phyloP scores from a whole-genome alignment of 768 basidiomycete genomes.

The Pulveroboletus sp. region DNA sequence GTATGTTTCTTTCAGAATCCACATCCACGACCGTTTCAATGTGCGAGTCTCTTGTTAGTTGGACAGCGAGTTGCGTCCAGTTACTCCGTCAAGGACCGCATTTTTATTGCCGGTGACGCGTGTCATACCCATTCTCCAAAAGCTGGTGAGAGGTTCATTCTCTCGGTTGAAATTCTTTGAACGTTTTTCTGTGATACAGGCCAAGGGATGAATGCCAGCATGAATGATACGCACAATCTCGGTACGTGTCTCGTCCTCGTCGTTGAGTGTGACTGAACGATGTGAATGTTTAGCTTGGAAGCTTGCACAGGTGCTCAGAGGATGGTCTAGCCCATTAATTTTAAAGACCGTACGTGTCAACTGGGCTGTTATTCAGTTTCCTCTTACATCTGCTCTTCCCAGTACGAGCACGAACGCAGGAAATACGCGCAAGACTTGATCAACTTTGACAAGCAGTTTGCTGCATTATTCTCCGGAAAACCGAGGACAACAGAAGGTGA shows the following conservation, averaged over 20 bases:
- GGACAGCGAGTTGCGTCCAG: constrained; percentile 71
- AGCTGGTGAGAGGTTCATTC: constrained; percentile 40
- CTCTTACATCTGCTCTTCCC: background rate
- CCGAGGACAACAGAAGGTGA: constrained; percentile 45
- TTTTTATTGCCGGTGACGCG: constrained; percentile 78
- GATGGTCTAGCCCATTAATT: constrained; percentile 37
- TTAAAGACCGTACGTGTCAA: constrained; percentile 38
- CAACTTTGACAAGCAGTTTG: constrained; percentile 63
- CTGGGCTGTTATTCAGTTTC: background rate
- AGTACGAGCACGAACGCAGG: constrained; percentile 71
- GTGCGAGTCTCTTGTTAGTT: constrained; percentile 36
- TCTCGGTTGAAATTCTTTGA: background rate
- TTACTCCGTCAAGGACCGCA: constrained; percentile 58
- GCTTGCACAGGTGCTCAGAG: constrained; percentile 42
- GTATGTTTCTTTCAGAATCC: constrained; percentile 35
- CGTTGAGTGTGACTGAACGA: constrained; percentile 45
- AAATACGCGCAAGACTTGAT: constrained; percentile 74
- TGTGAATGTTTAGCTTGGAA: constrained; percentile 40
- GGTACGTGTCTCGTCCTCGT: constrained; percentile 29
- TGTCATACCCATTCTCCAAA: constrained; percentile 70
- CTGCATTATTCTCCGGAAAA: constrained; percentile 66
- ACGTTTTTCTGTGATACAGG: constrained; percentile 34
- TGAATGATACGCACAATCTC: constrained; percentile 74
- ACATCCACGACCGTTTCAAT: background rate
- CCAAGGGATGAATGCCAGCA: constrained; percentile 77